Percentiles rank a stretch among this genome's conserved stretches.
These are phyloP conservation scores for Pseudocercospora macadamiae DNA, from an alignment of 2,329 filamentous ascomycete genomes.

Conservation along the genomic window DNA sequence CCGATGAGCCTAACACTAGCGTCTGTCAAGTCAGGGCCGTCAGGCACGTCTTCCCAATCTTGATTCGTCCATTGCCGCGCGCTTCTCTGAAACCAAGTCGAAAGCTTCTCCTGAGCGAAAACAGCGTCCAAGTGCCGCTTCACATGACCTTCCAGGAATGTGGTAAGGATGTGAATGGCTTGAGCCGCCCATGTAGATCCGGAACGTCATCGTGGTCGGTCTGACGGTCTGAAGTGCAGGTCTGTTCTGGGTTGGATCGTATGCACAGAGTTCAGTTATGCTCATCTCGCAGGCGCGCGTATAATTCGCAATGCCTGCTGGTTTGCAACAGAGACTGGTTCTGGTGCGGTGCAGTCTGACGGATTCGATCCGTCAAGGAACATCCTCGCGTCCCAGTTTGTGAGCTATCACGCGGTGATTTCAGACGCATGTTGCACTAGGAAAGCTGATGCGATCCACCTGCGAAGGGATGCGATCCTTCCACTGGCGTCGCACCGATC, in stretches of 20 bases:
- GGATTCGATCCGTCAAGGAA: constrained; percentile 8
- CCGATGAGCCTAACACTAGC: constrained; percentile 21
- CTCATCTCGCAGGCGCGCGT: constrained; percentile 1
- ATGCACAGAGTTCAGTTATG: not conserved
- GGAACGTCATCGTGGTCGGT: constrained; percentile 9
- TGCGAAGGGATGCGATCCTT: constrained; percentile 1
- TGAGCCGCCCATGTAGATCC: constrained; percentile 1
- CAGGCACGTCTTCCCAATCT: not conserved
- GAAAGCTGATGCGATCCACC: not conserved
- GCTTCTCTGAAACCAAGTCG: constrained; percentile 5
- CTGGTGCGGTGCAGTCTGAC: not conserved
- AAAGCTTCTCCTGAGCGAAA: constrained; percentile 17
- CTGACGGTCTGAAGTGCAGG: constrained; percentile 2
- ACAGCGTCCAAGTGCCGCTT: constrained; percentile 5
- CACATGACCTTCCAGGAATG: constrained; percentile 2
- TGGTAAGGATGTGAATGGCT: not conserved
- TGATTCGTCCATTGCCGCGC: constrained; percentile 21
- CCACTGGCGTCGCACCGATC: constrained; percentile 8
- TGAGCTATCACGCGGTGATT: constrained; percentile 9
- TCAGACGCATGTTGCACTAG: not conserved
- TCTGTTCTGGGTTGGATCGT: constrained; percentile 7
- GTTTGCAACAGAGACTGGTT: not conserved
- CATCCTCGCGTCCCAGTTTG: constrained; percentile 2
- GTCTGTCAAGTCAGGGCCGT: constrained; percentile 12
- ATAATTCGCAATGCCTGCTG: not conserved